Base-by-base conservation (phyloP, 2,329 filamentous ascomycete genomes). In the Kalmusia sp. region DNA sequence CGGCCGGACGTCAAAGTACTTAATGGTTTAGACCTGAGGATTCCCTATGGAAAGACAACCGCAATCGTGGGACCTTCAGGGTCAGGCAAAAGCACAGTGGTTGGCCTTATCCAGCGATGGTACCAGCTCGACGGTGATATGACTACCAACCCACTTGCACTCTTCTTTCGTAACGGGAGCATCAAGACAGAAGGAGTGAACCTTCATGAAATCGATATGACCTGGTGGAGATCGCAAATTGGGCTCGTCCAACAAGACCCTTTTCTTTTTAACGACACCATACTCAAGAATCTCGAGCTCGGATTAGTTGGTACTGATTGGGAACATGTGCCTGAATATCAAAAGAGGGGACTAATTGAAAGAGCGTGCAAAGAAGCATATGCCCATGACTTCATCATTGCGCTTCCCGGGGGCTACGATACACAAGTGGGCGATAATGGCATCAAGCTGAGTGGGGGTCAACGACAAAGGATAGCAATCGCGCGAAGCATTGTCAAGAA, bases 401-500 rank as follows among this genome's bases (percentile, higher is more conserved):
- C 80, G 11, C 82, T 98, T 1, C 61, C 62, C 19, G 45, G 68
- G 68, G 90, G 90, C 1, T 98, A 98, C 66, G 85, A 96, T 58
- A 98, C 93, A 0, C 87, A 95, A 58, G 93, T 97, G 14, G 95
- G 93, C 49, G 92, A 97, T 74, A 87, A 91, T 58, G 93, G 93
- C 4, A 93, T 96, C 71, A 79, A 96, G 44, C 82, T 98, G 9
- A 96, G 91, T 50, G 93, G 93, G 69, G 93, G 93, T 25, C 93
- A 98, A 76, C 96, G 96, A 74, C 93, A 98, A 53, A 62, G 76
- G 8, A 58, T 78, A 19, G 73, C 74, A 1, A 72, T 79, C 24
- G 75, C 76, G 4, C 56, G 76, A 53, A 74, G 75, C 2, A 66
- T 79, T 19, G 65, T 77, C 21, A 64, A 75, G 7, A 62, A 74